Evolutionary conservation across 192 early-diverging fungal genomes (phyloP), one percentile per base, ranked within the genome.

Genomic region (Physocladia obscura): DNA sequence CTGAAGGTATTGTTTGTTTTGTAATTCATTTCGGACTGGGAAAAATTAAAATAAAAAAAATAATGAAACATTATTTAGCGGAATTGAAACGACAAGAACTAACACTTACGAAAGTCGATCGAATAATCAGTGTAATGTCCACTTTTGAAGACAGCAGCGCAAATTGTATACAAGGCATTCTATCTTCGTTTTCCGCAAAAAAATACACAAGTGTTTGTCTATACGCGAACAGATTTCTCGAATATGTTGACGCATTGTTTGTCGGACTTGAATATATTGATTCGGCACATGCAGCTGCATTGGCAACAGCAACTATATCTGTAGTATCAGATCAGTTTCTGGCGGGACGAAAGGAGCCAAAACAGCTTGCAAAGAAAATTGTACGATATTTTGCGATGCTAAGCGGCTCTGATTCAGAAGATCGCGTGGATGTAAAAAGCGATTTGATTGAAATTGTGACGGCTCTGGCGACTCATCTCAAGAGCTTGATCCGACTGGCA

Each of bases 121-220:
- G 88, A 49, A 95, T 98, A 47, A 91, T 94, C 84, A 87, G 87
- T 15, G 93, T 98, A 3, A 82, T 97, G 32, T 94, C 93, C 8
- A 90, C 89, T 5, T 98, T 95, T 84, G 97, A 98, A 82, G 97
- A 98, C 76, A 93, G 93, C 3, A 90, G 93, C 3, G 95, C 95
- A 2, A 89, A 93, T 2, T 97, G 93, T 76, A 97, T 98, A 58
- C 93, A 92, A 19, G 93, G 94, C 57, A 98, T 97, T 91, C 76
- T 98, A 34, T 74, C 95, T 44, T 90, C 93, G 72, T 91, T 97
- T 47, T 91, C 94, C 6, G 90, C 92, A 67, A 36, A 32, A 4
- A 8, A 17, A 34, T 52, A 37, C 47, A n/a, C 37, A 4, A 89
- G 92, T 35, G 81, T 86, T 24, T 93, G 89, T 77, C 76, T 91